These are phyloP conservation scores for Podospora anserina DNA, from an alignment of 495 filamentous ascomycete species.

Conservation along the genomic window DNA sequence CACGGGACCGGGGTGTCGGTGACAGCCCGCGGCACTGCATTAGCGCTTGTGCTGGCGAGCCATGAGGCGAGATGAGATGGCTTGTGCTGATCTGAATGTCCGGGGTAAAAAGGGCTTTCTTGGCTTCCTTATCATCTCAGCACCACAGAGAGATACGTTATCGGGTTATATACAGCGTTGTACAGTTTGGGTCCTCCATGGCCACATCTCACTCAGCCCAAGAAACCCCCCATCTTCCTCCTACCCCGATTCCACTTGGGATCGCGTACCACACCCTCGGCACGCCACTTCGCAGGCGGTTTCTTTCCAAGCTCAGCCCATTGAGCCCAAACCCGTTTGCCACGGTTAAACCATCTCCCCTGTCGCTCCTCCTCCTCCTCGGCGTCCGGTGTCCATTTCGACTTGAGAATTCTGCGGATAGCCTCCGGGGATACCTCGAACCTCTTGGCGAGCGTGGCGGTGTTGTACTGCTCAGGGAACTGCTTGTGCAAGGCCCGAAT, in stretches of 20 bases:
- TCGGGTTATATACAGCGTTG: background rate
- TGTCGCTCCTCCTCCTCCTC: conserved; percentile 60
- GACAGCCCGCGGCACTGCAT: conserved; percentile 28
- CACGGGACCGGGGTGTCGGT: background rate
- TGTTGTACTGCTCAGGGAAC: conserved; percentile 72
- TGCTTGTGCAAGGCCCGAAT: conserved; percentile 75
- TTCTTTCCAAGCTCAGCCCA: conserved; percentile 67
- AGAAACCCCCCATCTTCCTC: background rate
- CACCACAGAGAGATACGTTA: background rate
- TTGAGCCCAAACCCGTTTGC: conserved; percentile 70
- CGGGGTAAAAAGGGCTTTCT: background rate
- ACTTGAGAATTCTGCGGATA: conserved; percentile 79
- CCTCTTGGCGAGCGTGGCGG: conserved; percentile 65
- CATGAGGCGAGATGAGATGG: conserved; percentile 27
- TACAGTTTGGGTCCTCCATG: background rate
- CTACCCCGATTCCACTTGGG: conserved; percentile 35
- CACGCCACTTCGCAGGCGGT: conserved; percentile 64
- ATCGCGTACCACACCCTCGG: conserved; percentile 58
- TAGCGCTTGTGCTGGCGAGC: conserved; percentile 22
- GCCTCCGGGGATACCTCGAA: conserved; percentile 85
- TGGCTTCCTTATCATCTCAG: background rate
- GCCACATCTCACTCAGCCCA: background rate
- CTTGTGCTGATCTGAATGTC: background rate
- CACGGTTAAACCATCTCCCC: conserved; percentile 73
- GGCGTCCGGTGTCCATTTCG: conserved; percentile 70